Evolutionary conservation across 169 alveolate genomes (phyloP), one percentile per base, ranked within the genome.

Genomic region (Cryptosporidium parvum): DNA sequence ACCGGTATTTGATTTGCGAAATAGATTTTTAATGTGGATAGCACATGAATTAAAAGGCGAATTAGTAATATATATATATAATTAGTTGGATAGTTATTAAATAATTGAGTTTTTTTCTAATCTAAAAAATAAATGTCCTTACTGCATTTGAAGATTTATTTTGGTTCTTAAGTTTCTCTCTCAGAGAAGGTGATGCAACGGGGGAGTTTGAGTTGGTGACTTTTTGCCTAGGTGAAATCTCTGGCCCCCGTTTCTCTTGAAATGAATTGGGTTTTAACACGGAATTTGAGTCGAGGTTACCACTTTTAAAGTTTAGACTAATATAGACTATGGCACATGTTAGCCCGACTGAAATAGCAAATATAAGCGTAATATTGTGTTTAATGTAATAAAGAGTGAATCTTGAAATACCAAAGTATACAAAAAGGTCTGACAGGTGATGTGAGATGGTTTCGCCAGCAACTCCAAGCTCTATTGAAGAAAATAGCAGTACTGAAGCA

Each of bases 391-490:
- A 18, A 14, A 65, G 44, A n/a, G 51, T 31, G 0, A 65, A 65
- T 35, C 72, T 65, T 31, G 72, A 37, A 7, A 65, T 65, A 2
- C 72, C 72, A 65, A 65, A 33, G 52, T 31, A n/a, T 31, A 31
- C 29, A 10, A 65, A 37, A n/a, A 65, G 23, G 44, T 65, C 72
- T 12, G 72, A 33, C 1, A 31, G 29, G 6, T 65, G 8, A 14
- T 65, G 72, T n/a, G 72, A 31, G 5, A 65, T 35, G 3, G 72
- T n/a, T 65, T 65, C 72, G 5, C 72, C 72, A 21, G 53, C 72
- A n/a, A 33, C 48, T 31, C 72, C 72, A 65, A 65, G 48, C 12
- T 65, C 72, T 5, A 65, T 65, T n/a, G 53, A 65, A 29, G 72
- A 65, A 33, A 65, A 65, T 16, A 65, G n/a, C 52, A 37, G 2